Conservation (phyloP, 148 eudicot genomes). For the Cornus kousa region DNA sequence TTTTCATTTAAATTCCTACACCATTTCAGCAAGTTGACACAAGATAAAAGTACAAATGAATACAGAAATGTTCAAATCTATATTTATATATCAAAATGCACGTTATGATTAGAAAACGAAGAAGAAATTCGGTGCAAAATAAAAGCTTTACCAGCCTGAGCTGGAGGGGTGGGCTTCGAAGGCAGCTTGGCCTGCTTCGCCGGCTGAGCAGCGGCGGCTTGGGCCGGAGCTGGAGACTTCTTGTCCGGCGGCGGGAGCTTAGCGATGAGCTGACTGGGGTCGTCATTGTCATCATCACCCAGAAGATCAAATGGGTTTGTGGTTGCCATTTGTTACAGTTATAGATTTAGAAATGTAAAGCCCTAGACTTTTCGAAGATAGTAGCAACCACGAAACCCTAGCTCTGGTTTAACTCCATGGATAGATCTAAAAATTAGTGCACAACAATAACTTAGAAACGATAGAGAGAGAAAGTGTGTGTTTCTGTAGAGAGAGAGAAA, state of each 20-base stretch:
- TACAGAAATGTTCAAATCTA: neutral
- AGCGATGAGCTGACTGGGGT: slow-evolving; percentile 41
- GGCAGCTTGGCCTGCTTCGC: slow-evolving; percentile 45
- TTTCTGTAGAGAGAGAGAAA: neutral
- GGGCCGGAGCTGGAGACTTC: slow-evolving; percentile 17
- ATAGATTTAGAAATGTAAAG: neutral
- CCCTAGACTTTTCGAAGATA: neutral
- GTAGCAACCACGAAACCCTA: slow-evolving; percentile 21
- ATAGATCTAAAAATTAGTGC: neutral
- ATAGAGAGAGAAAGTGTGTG: neutral
- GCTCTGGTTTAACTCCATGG: slow-evolving; percentile 22
- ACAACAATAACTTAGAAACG: neutral
- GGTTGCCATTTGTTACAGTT: slow-evolving; percentile 39
- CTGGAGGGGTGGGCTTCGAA: slow-evolving; percentile 49
- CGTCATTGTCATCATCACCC: slow-evolving; percentile 55
- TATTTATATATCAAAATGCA: neutral
- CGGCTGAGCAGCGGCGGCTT: slow-evolving; percentile 16
- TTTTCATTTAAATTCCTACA: neutral
- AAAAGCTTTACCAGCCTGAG: slow-evolving; percentile 50
- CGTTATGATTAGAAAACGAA: neutral
- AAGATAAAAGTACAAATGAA: neutral
- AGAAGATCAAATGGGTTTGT: slow-evolving; percentile 58
- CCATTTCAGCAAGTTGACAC: neutral
- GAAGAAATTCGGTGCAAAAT: neutral
- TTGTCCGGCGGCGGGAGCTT: slow-evolving; percentile 21